These are phyloP conservation scores for Chenopodium suecicum DNA, from an alignment of 148 eudicot species.

Conservation along the genomic window DNA sequence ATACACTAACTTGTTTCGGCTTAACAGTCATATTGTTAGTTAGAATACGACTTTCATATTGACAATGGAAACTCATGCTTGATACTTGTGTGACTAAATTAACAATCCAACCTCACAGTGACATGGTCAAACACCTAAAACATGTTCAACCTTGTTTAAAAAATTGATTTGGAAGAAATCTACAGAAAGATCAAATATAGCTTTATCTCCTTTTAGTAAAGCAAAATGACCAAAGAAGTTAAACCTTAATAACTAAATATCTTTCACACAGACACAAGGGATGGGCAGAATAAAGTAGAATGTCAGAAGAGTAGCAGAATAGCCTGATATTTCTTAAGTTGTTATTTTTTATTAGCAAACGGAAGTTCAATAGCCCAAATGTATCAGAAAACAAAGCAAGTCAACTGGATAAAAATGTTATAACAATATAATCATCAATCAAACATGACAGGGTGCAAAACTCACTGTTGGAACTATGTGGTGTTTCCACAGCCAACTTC, in stretches of 20 bases:
- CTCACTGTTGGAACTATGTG: conserved; percentile 67
- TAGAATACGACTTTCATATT: neutral
- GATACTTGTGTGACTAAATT: neutral
- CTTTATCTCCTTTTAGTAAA: neutral
- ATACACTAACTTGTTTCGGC: neutral
- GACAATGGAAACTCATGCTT: neutral
- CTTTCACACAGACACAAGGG: neutral
- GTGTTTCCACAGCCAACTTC: conserved; percentile 67
- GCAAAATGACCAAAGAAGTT: neutral
- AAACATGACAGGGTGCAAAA: conserved; percentile 10
- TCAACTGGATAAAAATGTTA: neutral
- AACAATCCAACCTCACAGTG: neutral
- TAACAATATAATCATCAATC: neutral
- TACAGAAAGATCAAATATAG: neutral
- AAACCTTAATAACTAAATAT: neutral
- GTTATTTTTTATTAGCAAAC: neutral
- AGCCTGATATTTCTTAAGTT: neutral
- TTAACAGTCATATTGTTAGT: neutral
- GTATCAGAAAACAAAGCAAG: neutral
- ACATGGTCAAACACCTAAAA: neutral
- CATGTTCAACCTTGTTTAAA: neutral
- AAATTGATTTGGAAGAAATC: neutral
- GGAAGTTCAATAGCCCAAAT: neutral
- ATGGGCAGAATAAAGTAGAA: neutral
- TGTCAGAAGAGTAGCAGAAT: neutral